Evolutionary conservation across 495 filamentous ascomycete genomes (phyloP).

Genomic region (Patellaria atrata): DNA sequence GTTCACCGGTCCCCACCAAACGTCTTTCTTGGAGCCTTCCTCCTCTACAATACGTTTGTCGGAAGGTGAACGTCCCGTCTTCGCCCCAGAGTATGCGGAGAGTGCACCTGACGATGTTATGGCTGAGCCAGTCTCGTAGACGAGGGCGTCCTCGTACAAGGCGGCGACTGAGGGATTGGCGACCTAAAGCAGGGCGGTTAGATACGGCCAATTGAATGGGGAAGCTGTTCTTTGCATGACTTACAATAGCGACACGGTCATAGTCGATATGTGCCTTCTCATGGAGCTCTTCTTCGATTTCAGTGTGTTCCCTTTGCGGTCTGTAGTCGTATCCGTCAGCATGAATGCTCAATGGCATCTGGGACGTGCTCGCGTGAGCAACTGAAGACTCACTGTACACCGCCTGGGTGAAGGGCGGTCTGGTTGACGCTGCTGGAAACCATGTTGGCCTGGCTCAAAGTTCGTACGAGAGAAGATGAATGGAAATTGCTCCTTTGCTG

Average conservation of each 20-base stretch:
- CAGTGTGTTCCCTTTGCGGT: slow-evolving; percentile 75
- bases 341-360: slow-evolving; percentile 1
- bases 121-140: slow-evolving; percentile 95
- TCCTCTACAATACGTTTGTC: slow-evolving; percentile 98
- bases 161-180: slow-evolving; percentile 84
- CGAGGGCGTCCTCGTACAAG: slow-evolving; percentile 96
- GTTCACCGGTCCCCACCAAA: slow-evolving; percentile 99
- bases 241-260: slow-evolving; percentile 91
- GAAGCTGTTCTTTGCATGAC: slow-evolving; percentile 18
- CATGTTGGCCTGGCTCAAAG: slow-evolving; percentile 42
- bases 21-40: slow-evolving; percentile 68
- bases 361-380: slow-evolving; percentile 8
- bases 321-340: slow-evolving; percentile 30
- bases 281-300: slow-evolving; percentile 93
- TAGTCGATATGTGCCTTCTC: slow-evolving; percentile 99
- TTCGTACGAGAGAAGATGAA: slow-evolving; percentile 42
- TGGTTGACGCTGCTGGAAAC: slow-evolving; percentile 75
- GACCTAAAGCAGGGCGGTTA: slow-evolving; percentile 38
- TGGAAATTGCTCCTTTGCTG: slow-evolving; percentile 51
- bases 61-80: slow-evolving; percentile 90
- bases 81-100: slow-evolving; percentile 93
- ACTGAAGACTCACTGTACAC: slow-evolving; percentile 59
- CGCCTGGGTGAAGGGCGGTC: slow-evolving; percentile 76
- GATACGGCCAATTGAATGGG: slow-evolving; percentile 2
- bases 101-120: slow-evolving; percentile 91